phyloP scores from a whole-genome alignment of 495 filamentous ascomycete species.

The Penicillium macrosclerotiorum region DNA sequence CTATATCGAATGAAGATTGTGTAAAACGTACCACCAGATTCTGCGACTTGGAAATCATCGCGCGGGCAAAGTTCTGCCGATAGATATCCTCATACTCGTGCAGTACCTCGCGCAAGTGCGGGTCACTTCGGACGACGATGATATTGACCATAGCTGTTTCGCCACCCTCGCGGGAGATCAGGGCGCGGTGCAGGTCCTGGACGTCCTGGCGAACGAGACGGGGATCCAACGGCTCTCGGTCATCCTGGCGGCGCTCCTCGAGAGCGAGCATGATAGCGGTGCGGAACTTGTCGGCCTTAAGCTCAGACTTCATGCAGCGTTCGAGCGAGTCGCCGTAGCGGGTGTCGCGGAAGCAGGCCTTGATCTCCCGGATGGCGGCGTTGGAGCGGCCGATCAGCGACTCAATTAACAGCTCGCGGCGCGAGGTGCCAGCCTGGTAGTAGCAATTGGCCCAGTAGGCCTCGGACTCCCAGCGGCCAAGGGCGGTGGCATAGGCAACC shows the following conservation, averaged over 20 bases:
- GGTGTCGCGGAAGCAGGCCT: slow-evolving; percentile 87
- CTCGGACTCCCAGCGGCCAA: slow-evolving; percentile 90
- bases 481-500: slow-evolving; percentile 81
- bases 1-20: too few species aligned
- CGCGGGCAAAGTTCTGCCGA: slow-evolving; percentile 76
- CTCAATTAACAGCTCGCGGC: slow-evolving; percentile 89
- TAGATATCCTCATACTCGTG: slow-evolving; percentile 67
- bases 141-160: slow-evolving; percentile 90
- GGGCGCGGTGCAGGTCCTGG: slow-evolving; percentile 63
- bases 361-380: slow-evolving; percentile 83
- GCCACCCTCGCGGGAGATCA: slow-evolving; percentile 74
- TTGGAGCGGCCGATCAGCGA: slow-evolving; percentile 86
- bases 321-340: slow-evolving; percentile 82
- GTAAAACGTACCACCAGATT: slow-evolving; percentile 81
- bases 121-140: slow-evolving; percentile 73
- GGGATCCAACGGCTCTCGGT: slow-evolving; percentile 55
- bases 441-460: slow-evolving; percentile 99
- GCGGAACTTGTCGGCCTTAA: slow-evolving; percentile 94
- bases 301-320: slow-evolving; percentile 84
- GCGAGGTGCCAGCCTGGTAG: slow-evolving; percentile 85
- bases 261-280: slow-evolving; percentile 81
- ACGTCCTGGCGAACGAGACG: slow-evolving; percentile 70
- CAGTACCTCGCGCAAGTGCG: slow-evolving; percentile 78
- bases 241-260: slow-evolving; percentile 79
- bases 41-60: slow-evolving; percentile 81